Base-by-base conservation (phyloP, 176 grass and related monocot genomes). In the Aegilops sharonensis region DNA sequence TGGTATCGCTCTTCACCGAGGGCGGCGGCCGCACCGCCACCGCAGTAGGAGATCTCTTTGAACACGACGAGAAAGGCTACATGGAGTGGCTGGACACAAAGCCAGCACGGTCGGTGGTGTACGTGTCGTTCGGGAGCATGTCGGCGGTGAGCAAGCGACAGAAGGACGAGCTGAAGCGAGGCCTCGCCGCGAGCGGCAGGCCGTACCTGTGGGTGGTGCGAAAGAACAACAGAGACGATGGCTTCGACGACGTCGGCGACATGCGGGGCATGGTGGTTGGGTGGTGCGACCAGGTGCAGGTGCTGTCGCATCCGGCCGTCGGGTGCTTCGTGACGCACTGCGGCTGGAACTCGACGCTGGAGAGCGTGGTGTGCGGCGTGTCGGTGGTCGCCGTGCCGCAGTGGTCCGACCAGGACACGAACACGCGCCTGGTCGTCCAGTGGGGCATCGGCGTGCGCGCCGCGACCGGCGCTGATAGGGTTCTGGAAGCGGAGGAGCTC, bases 271-370 rank as follows among this genome's bases (percentile, higher is more conserved):
- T 90, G 82, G 75, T 92, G 72, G 79, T 92, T 23, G 78, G 83
- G 25, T 90, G 92, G 87, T 94, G 89, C 64, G 75, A 87, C 68
- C 92, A 90, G 90, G 77, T 88, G 81, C 29, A 61, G 20, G 92
- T 93, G 18, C 67, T 93, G 29, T 83, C 78, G 23, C 91, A 86
- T 30, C 48, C 31, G 18, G 84, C 93, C 61, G 82, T 93, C 0
- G 84, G 84, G 2, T 47, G 94, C 2, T 97, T 97, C 85, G 87
- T 94, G 66, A 90, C 94, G 21, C 94, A 97, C 85, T 86, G 92
- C 54, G 88, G 92, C 2, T 97, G 92, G 90, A 92, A 90, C 83
- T 97, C 90, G 5, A 25, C 18, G 6, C 83, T 92, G 18, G 94
- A 94, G 92, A 87, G 92, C 78, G 29, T 78, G 29, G 29, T 45